Conservation (phyloP, 73 alveolate species). For the Paramecium bursaria region DNA sequence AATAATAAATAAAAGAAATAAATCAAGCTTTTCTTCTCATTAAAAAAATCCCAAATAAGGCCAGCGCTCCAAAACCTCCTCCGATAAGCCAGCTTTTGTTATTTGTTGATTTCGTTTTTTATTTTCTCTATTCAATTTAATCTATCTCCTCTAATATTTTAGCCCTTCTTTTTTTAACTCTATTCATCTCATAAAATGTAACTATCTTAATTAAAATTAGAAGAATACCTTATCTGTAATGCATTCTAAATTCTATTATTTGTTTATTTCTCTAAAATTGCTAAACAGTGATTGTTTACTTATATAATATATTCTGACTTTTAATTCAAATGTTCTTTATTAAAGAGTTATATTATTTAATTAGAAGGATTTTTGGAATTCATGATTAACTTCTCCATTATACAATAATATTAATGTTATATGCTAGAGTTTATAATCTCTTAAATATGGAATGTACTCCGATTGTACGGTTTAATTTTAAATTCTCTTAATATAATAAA, state of each 20-base stretch:
- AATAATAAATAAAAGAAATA: neutral
- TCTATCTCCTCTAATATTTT: slow-evolving; percentile 37
- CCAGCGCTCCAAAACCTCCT: slow-evolving; percentile 21
- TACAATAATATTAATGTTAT: slow-evolving; percentile 8
- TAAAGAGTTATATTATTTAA: slow-evolving; percentile 19
- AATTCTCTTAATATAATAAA: slow-evolving; percentile 1
- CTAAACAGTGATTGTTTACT: slow-evolving; percentile 37
- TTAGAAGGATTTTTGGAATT: neutral
- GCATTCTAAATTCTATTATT: slow-evolving; percentile 46
- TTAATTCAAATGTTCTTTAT: neutral
- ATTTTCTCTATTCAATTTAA: too few species aligned
- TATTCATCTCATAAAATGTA: slow-evolving; percentile 59
- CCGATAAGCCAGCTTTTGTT: neutral
- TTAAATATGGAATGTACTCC: slow-evolving; percentile 49
- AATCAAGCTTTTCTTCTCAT: slow-evolving; percentile 18
- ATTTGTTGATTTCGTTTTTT: neutral
- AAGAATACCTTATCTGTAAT: slow-evolving; percentile 34
- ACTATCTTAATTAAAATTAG: slow-evolving; percentile 9
- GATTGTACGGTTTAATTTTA: slow-evolving; percentile 38
- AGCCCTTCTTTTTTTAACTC: slow-evolving; percentile 33
- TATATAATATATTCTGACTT: slow-evolving; percentile 4
- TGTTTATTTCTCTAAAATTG: slow-evolving; percentile 22
- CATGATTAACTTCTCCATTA: slow-evolving; percentile 53
- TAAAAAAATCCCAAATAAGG: slow-evolving; percentile 9
- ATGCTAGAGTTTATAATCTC: slow-evolving; percentile 7